Evolutionary conservation across 1,284 basidiomycete species (phyloP).

Genomic region (Schizophyllum commune): DNA sequence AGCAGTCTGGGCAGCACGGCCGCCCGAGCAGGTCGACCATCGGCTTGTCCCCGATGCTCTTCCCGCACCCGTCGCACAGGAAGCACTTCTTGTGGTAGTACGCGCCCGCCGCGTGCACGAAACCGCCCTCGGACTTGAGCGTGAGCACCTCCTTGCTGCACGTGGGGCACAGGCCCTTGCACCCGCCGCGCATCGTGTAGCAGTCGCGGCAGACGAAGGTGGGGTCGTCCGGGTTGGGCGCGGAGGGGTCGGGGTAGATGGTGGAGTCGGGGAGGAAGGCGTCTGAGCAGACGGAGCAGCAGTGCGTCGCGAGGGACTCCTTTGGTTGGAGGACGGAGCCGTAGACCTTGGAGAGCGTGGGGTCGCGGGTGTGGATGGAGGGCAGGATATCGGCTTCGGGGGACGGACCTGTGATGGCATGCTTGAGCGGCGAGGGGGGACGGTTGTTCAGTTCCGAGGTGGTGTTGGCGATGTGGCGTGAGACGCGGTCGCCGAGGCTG

Average conservation of each 20-base stretch:
- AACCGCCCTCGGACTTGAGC: constrained; percentile 68
- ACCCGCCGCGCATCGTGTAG: constrained; percentile 63
- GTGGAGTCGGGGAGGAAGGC: constrained; percentile 73
- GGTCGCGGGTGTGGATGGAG: constrained; percentile 39
- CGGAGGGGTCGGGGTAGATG: constrained; percentile 68
- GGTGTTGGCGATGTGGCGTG: constrained; percentile 49
- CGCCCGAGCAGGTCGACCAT: constrained; percentile 76
- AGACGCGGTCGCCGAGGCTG: constrained; percentile 38
- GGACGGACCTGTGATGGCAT: constrained; percentile 32
- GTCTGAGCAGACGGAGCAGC: constrained; percentile 56
- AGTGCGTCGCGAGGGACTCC: constrained; percentile 56
- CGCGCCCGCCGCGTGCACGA: constrained; percentile 57
- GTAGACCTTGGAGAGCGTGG: constrained; percentile 71
- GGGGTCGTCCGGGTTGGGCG: constrained; percentile 27
- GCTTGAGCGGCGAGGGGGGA: constrained; percentile 51
- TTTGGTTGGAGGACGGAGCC: constrained; percentile 76
- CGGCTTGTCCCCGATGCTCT: constrained; percentile 61
- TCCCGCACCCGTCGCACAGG: constrained; percentile 61
- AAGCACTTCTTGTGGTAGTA: constrained; percentile 79
- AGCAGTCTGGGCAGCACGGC: constrained; percentile 70
- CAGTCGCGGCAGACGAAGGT: constrained; percentile 68
- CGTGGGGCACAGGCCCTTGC: constrained; percentile 59
- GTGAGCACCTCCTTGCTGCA: constrained; percentile 65
- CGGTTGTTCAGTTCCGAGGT: constrained; percentile 30
- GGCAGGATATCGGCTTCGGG: constrained; percentile 55